Evolutionary conservation across 257 asterid species (phyloP).

Genomic region (Plectranthus barbatus): DNA sequence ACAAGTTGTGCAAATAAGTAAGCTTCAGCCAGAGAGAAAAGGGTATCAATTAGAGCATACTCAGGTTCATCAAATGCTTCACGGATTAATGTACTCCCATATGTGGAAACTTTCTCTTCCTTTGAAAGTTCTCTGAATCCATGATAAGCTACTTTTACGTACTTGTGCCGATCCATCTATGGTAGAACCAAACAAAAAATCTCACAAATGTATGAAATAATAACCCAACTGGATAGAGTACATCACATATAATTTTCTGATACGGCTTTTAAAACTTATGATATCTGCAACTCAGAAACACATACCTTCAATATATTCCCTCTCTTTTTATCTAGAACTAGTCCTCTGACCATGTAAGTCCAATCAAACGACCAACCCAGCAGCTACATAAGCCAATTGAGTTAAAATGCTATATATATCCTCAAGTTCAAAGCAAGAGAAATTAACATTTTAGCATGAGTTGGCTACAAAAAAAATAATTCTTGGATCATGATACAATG

Average conservation of each 20-base stretch:
- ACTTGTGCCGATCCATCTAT: constrained; percentile 96
- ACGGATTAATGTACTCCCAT: constrained; percentile 71
- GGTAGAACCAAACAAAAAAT: constrained; percentile 4
- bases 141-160: constrained; percentile 95
- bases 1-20: constrained; percentile 95
- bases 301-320: constrained; percentile 94
- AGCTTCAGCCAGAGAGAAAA: constrained; percentile 93
- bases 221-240: constrained; percentile 1
- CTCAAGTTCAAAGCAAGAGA: constrained; percentile 7
- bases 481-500: neutral
- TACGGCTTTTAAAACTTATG: neutral
- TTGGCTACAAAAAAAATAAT: neutral
- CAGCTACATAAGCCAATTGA: constrained; percentile 42
- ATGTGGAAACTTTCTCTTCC: constrained; percentile 85
- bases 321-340: constrained; percentile 88
- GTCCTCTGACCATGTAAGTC: constrained; percentile 98
- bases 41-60: constrained; percentile 90
- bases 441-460: constrained; percentile 5
- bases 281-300: constrained; percentile 3
- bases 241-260: neutral
- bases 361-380: constrained; percentile 81
- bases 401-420: constrained; percentile 14
- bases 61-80: constrained; percentile 93
- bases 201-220: neutral
- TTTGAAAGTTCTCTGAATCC: constrained; percentile 83